Base-by-base conservation (phyloP, 441 rosid genomes). In the Pelargonium australe region DNA sequence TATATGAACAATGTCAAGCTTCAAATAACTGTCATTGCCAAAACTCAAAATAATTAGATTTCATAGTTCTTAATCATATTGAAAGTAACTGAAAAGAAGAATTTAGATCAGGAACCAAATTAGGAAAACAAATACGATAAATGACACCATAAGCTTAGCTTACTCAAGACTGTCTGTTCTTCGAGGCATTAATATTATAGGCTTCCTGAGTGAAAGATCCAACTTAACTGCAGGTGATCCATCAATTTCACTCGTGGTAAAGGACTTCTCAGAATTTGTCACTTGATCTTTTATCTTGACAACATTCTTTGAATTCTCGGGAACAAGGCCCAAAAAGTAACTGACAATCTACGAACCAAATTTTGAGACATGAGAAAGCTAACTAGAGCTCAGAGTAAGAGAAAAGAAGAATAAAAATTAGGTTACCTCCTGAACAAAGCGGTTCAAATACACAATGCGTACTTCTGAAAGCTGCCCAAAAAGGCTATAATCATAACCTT, bases 381-480 rank as follows among this genome's bases (percentile, higher is more conserved):
- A 51, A 79, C 47, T 47, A 34, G 76, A 75, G 71, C 1, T 14
- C 43, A 44, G 44, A 64, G 63, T 63, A 72, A 70, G 40, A 34
- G 40, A 5, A 43, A 63, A 44, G 69, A 68, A 70, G 25, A 76
- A 16, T 63, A 62, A 67, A 81, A 60, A 55, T 66, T 63, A 11
- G 37, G 62, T 72, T 86, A 95, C 99, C 99, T 95, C 99, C 87
- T 89, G 98, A 71, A 95, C 84, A 83, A 95, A 95, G 70, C 99
- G 97, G 82, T 92, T 90, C 78, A 95, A 80, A 84, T 89, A 95
- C 75, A 95, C 94, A 80, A 95, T 37, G 58, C 96, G 96, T 70
- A 95, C 98, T 95, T 95, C 99, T 67, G 99, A 95, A 75, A 95
- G 88, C 85, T 95, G 88, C 62, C 99, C 99, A 75, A 76, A 75